Evolutionary conservation across 1,284 basidiomycete genomes (phyloP), one percentile per base, ranked within the genome.

Genomic region (Ustilago crameri): DNA sequence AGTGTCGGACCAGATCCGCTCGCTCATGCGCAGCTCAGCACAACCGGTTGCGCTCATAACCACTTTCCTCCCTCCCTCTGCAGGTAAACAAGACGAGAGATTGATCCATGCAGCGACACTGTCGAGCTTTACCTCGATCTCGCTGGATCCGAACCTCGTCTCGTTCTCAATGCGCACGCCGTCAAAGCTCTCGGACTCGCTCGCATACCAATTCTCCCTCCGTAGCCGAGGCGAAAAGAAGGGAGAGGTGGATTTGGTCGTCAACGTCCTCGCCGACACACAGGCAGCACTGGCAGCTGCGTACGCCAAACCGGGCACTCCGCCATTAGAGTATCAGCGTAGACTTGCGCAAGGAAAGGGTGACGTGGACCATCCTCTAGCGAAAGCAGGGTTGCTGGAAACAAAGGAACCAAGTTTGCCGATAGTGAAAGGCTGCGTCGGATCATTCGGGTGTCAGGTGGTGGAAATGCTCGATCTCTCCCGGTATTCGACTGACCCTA

Each of bases 91-190:
- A 9, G 9, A 18, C 20, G 23, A 23, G 20, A 34, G 15, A 1
- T 37, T 44, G n/a, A 65, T 73, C 0, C 70, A 73, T 35, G 70
- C 53, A 2, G 70, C 70, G 20, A 73, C 70, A 5, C 58, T 73
- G 3, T 73, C 70, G 5, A 61, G 56, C 23, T 73, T 73, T 20
- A 44, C 53, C 8, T 61, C 65, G 8, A 48, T 73, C 37, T 68
- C 65, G 15, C 27, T 69, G 14, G 40, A 53, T 3, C 70, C 70
- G 17, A 53, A 68, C 14, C 35, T 73, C 54, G 51, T 68, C 1
- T 61, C 52, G 7, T 73, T 73, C 30, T 50, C 60, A 5, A 60
- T 73, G 20, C 51, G 52, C 37, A 73, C 65, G 17, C 70, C 70
- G 5, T 57, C 51, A 1, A 48, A 47, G 14, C 51, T 73, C 4